Conservation (phyloP, 768 basidiomycete species). For the Mycena chlorophos region DNA sequence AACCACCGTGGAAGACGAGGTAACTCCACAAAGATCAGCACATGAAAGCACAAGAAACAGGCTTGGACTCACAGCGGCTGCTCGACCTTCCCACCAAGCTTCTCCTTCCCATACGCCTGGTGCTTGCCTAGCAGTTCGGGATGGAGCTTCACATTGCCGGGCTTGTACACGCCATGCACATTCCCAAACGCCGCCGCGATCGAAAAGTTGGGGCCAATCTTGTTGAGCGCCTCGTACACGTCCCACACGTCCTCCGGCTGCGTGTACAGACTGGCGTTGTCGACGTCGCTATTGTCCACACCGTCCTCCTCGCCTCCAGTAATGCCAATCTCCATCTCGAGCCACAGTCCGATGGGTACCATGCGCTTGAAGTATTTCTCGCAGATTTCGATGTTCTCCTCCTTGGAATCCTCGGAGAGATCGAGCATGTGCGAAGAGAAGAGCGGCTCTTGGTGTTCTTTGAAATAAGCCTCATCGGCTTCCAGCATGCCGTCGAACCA, state of each 20-base stretch:
- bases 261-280: constrained; percentile 93
- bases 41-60: not conserved
- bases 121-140: constrained; percentile 92
- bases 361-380: constrained; percentile 94
- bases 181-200: constrained; percentile 99
- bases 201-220: constrained; percentile 90
- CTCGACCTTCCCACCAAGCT: constrained; percentile 60
- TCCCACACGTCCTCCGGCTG: constrained; percentile 96
- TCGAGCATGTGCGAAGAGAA: constrained; percentile 99
- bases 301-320: constrained; percentile 99
- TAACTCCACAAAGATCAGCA: constrained; percentile 49
- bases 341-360: constrained; percentile 90
- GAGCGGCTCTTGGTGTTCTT: constrained; percentile 80
- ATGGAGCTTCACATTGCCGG: constrained; percentile 92
- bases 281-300: constrained; percentile 95
- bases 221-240: constrained; percentile 79
- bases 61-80: constrained; percentile 76
- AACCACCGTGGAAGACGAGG: constrained; percentile 99
- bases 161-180: constrained; percentile 99
- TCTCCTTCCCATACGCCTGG: constrained; percentile 70
- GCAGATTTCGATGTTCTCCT: constrained; percentile 92
- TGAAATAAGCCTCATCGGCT: constrained; percentile 92
- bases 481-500: constrained; percentile 99
- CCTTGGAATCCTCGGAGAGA: constrained; percentile 89
- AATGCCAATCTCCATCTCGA: constrained; percentile 99